Base-by-base conservation (phyloP, 176 grass and related monocot genomes). In the Carex myosuroides region DNA sequence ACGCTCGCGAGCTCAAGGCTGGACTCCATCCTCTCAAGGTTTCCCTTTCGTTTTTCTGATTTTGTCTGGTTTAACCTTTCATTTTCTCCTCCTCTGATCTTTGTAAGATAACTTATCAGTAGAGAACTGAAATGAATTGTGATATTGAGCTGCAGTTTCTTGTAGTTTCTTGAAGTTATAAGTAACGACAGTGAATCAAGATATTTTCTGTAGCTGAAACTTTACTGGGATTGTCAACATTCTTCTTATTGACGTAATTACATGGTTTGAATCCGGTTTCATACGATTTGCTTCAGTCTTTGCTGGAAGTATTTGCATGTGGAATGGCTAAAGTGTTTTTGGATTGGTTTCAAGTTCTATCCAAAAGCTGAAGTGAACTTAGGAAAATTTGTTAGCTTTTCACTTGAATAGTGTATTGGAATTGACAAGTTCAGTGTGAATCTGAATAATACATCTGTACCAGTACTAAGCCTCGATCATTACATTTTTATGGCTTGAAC, bases 1-100 rank as follows among this genome's bases (percentile, higher is more conserved):
- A 89, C 79, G 83, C 83, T 83, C 88, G 86, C 71, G 97, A 95
- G 79, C 88, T 95, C 79, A 96, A 96, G 85, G 88, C 90, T 37
- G 91, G 93, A 32, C 88, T 92, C 66, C 97, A 99, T 82, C 93
- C 96, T 20, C 89, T 99, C 57, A 99, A 94, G 87, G 97, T 99
- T 55, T 69, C 22, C 13, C 33, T 58, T 59, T 76, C 70, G 8
- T 2, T 75, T 83, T 39, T 65, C 37, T 21, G 30, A 42, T 70
- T 70, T 70, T 42, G 14, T 70, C 16, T 42, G 20, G 42, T 70
- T 70, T 20, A 70, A 20, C 17, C 33, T 35, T 39, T 64, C 5
- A 13, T 16, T 12, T 37, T 12, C 9, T 52, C 41, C 24, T 80
- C 70, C 60, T 48, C 32, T 17, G 4, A 46, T 79, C 24, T 39